Percentiles rank a stretch among this genome's conserved stretches.
These are phyloP conservation scores for Lodderomyces pseudojiufengensis DNA, from an alignment of 1,139 yeast species.

Conservation along the genomic window DNA sequence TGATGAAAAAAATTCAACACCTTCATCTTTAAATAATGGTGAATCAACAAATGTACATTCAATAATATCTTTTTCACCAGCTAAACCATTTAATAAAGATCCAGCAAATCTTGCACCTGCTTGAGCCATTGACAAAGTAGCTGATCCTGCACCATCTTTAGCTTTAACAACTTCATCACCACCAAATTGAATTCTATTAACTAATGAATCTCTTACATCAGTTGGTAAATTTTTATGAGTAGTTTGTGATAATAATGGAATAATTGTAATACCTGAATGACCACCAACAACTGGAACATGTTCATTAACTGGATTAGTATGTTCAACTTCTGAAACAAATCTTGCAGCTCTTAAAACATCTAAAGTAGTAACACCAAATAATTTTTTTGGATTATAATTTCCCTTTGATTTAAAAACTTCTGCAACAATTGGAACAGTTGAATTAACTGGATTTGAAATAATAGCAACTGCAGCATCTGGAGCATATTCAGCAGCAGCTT, in stretches of 20 bases:
- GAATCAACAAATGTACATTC: constrained; percentile 53
- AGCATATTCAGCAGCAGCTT: constrained; percentile 67
- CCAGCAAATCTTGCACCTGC: constrained; percentile 83
- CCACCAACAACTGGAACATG: constrained; percentile 90
- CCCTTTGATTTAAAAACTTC: constrained; percentile 76
- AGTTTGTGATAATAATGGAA: constrained; percentile 75
- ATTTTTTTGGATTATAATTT: constrained; percentile 71
- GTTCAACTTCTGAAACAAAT: constrained; percentile 59
- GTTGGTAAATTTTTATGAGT: constrained; percentile 46
- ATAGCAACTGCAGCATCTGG: constrained; percentile 76
- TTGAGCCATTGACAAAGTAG: constrained; percentile 95
- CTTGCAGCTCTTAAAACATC: constrained; percentile 89
- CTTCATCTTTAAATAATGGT: constrained; percentile 46
- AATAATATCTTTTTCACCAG: constrained; percentile 46
- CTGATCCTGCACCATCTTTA: constrained; percentile 92
- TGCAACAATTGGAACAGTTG: constrained; percentile 90
- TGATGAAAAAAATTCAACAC: constrained; percentile 59
- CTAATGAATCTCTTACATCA: constrained; percentile 62
- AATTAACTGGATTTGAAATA: constrained; percentile 94
- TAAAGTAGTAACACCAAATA: constrained; percentile 90
- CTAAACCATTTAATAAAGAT: constrained; percentile 54
- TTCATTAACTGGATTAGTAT: constrained; percentile 55
- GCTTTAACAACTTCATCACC: constrained; percentile 98
- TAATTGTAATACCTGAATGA: constrained; percentile 93
- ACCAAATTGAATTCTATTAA: constrained; percentile 91